These are phyloP conservation scores for Didymosphaeria variabile DNA, from an alignment of 2,329 filamentous ascomycete species.

Conservation along the genomic window DNA sequence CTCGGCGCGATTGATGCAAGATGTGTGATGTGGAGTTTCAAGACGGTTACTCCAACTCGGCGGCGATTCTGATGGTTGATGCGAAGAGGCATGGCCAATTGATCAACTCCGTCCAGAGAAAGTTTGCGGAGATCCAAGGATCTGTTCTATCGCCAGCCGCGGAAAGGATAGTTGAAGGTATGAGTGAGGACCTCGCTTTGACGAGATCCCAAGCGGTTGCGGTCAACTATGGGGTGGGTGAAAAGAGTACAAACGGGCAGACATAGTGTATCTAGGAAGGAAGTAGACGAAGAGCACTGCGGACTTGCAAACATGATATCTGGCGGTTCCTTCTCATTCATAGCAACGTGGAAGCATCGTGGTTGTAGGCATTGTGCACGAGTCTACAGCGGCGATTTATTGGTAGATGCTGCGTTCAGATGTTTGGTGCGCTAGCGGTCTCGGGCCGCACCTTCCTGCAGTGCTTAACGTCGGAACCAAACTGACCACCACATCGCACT, in stretches of 20 bases:
- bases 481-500: neutral
- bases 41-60: slow-evolving; percentile 28
- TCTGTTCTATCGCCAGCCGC: neutral
- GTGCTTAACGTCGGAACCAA: neutral
- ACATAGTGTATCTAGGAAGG: too few relatives aligned
- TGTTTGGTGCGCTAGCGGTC: neutral
- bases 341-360: too few relatives aligned
- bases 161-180: neutral
- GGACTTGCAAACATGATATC: too few relatives aligned
- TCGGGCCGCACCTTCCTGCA: neutral
- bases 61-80: slow-evolving; percentile 38
- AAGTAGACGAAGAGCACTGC: too few relatives aligned
- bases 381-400: too few relatives aligned
- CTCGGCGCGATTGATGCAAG: too few relatives aligned
- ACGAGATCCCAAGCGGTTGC: neutral
- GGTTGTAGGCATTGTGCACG: too few relatives aligned
- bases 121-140: slow-evolving; percentile 14
- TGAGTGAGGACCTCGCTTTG: neutral
- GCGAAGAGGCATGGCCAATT: slow-evolving; percentile 36
- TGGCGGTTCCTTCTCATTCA: too few relatives aligned
- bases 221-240: neutral
- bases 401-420: neutral
- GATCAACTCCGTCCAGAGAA: slow-evolving; percentile 36
- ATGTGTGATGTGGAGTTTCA: neutral
- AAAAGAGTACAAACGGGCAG: too few relatives aligned